Percentiles rank a stretch among this genome's conserved stretches.
Conservation (phyloP, 805 yeast species). For the Starmerella scarabaei region DNA sequence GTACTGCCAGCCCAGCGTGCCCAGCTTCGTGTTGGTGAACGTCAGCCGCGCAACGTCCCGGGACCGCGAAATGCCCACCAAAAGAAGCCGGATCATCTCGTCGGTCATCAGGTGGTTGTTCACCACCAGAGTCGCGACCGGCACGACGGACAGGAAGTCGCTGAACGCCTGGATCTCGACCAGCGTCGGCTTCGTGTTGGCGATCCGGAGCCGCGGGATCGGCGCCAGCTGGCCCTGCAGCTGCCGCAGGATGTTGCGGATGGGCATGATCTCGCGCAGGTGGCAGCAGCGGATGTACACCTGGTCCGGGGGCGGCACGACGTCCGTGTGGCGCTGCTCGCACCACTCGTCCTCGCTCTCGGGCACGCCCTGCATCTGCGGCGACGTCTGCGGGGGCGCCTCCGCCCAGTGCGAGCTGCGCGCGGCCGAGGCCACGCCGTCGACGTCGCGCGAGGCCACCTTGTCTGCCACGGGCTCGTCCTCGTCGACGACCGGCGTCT, state of each 20-base stretch:
- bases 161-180: conserved; percentile 79
- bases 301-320: conserved; percentile 43
- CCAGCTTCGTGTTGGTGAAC: conserved; percentile 63
- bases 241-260: conserved; percentile 76
- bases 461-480: conserved; percentile 6
- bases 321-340: conserved; percentile 16
- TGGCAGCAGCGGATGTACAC: conserved; percentile 90
- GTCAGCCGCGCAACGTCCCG: conserved; percentile 58
- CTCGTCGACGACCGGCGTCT: conserved; percentile 2
- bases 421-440: conserved; percentile 5
- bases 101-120: conserved; percentile 67
- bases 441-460: conserved; percentile 11
- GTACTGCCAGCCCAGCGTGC: conserved; percentile 61
- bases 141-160: conserved; percentile 77
- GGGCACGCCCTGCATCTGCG: no score
- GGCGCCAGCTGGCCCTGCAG: conserved; percentile 68
- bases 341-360: conserved; percentile 22
- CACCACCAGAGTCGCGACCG: conserved; percentile 57
- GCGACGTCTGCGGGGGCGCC: background rate
- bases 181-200: conserved; percentile 82
- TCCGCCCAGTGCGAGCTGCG: background rate
- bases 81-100: conserved; percentile 64
- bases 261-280: conserved; percentile 79
- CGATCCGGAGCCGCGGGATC: conserved; percentile 51
- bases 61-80: conserved; percentile 57